Conservation (phyloP, 768 basidiomycete genomes). For the Lyophyllum semitale region DNA sequence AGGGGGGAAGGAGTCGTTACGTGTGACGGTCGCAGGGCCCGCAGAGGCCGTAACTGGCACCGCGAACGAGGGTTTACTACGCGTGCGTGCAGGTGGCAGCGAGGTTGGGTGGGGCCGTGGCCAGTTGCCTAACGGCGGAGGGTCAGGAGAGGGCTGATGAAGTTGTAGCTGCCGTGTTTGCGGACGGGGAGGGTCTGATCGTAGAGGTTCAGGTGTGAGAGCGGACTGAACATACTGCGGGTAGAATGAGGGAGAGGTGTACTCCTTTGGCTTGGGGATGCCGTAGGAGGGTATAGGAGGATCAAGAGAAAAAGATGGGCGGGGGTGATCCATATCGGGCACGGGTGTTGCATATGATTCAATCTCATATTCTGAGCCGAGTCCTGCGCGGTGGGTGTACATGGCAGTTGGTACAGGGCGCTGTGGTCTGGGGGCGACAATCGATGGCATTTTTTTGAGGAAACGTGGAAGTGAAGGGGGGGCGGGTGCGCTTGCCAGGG, state of each 20-base stretch:
- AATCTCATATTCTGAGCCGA: constrained; percentile 45
- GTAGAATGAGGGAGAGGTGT: constrained; percentile 31
- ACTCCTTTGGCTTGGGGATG: constrained; percentile 12
- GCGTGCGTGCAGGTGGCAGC: constrained; percentile 30
- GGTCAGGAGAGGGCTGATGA: constrained; percentile 28
- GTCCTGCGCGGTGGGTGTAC: constrained; percentile 39
- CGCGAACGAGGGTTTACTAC: constrained; percentile 24
- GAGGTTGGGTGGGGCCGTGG: constrained; percentile 45
- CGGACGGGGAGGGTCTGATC: background rate
- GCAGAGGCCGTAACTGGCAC: background rate
- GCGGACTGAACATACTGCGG: constrained; percentile 26
- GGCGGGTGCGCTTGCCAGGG: constrained; percentile 16
- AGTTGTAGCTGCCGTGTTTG: constrained; percentile 20
- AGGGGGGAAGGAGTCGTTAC: constrained; percentile 16
- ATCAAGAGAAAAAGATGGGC: constrained; percentile 19
- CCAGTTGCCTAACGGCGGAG: constrained; percentile 56
- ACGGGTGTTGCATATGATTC: constrained; percentile 44
- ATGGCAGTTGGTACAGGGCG: constrained; percentile 35
- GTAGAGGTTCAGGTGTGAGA: constrained; percentile 8
- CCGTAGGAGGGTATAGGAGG: constrained; percentile 7
- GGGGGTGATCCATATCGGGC: constrained; percentile 15
- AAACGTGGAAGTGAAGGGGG: constrained; percentile 32
- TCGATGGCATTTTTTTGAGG: constrained; percentile 37
- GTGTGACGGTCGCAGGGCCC: background rate
- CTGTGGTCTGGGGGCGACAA: constrained; percentile 46